These are phyloP conservation scores for Urostyla sp. DNA, from an alignment of 73 alveolate genomes.

Conservation along the genomic window DNA sequence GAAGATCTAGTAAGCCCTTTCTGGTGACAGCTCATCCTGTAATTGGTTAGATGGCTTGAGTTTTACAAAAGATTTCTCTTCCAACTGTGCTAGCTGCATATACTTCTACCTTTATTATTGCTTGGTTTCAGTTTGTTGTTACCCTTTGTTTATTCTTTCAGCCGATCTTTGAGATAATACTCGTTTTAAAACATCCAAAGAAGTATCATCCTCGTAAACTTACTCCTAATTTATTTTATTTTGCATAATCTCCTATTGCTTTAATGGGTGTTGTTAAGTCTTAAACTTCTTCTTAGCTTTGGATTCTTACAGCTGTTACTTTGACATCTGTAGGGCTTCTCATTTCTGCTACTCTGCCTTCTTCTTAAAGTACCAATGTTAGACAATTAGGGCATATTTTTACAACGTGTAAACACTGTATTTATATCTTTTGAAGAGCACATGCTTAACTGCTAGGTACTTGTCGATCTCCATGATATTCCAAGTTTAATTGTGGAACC, in stretches of 20 bases:
- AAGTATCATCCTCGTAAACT: not conserved
- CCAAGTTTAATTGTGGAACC: too few species aligned
- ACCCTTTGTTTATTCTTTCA: conserved; percentile 1
- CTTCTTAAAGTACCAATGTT: conserved; percentile 36
- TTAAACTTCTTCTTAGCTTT: too few species aligned
- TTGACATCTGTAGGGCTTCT: too few species aligned
- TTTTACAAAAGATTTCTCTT: conserved; percentile 28
- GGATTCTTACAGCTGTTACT: too few species aligned
- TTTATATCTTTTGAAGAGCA: conserved; percentile 18
- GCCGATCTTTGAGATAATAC: conserved; percentile 2
- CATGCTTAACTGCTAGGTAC: conserved; percentile 41
- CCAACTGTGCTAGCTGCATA: not conserved
- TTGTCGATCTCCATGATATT: conserved; percentile 35
- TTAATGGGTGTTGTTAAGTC: too few species aligned
- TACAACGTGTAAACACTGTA: conserved; percentile 20
- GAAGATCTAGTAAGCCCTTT: conserved; percentile 6
- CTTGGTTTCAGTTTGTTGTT: not conserved
- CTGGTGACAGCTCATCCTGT: not conserved
- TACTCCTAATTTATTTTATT: too few species aligned
- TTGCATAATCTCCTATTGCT: too few species aligned
- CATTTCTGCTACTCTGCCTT: not conserved
- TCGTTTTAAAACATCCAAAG: conserved; percentile 1
- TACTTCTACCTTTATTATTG: not conserved
- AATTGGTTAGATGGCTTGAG: not conserved
- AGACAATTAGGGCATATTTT: conserved; percentile 4